A percentile compares a stretch with the other conserved stretches of the same genome.
Conservation (phyloP, 73 alveolate genomes). For the Paramecium bursaria region DNA sequence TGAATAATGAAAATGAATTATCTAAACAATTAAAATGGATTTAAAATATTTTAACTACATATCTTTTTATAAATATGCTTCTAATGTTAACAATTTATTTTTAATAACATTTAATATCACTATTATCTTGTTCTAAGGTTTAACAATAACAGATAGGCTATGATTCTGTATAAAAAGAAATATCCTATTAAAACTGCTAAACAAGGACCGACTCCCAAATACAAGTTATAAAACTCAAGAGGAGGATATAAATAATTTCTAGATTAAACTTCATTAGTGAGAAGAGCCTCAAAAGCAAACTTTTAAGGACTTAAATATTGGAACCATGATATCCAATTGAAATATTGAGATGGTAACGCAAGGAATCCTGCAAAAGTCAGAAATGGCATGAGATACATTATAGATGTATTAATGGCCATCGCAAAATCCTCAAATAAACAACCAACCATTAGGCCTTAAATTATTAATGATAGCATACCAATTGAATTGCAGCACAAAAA, state of each 20-base stretch:
- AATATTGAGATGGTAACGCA: slow-evolving; percentile 65
- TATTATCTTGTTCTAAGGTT: neutral
- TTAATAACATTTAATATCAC: too few relatives aligned
- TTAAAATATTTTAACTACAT: too few relatives aligned
- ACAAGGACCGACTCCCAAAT: slow-evolving; percentile 26
- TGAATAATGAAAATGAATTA: too few relatives aligned
- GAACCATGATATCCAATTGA: slow-evolving; percentile 76
- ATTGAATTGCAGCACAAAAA: neutral
- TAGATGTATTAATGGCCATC: slow-evolving; percentile 67
- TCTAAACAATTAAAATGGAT: too few relatives aligned
- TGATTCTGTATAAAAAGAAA: slow-evolving; percentile 4
- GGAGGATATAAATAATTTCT: slow-evolving; percentile 18
- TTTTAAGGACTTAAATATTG: slow-evolving; percentile 77
- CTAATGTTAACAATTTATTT: too few relatives aligned
- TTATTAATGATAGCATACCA: slow-evolving; percentile 11
- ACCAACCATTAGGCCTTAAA: slow-evolving; percentile 73
- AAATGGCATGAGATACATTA: slow-evolving; percentile 69
- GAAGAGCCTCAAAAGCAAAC: slow-evolving; percentile 74
- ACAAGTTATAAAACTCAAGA: neutral
- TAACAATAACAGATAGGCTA: slow-evolving; percentile 40
- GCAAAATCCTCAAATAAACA: slow-evolving; percentile 63
- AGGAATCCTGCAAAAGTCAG: slow-evolving; percentile 79
- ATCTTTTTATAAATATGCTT: too few relatives aligned
- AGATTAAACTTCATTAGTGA: slow-evolving; percentile 71
- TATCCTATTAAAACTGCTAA: slow-evolving; percentile 32